Conservation (phyloP, 805 yeast species). For the Blastobotrys americana region DNA sequence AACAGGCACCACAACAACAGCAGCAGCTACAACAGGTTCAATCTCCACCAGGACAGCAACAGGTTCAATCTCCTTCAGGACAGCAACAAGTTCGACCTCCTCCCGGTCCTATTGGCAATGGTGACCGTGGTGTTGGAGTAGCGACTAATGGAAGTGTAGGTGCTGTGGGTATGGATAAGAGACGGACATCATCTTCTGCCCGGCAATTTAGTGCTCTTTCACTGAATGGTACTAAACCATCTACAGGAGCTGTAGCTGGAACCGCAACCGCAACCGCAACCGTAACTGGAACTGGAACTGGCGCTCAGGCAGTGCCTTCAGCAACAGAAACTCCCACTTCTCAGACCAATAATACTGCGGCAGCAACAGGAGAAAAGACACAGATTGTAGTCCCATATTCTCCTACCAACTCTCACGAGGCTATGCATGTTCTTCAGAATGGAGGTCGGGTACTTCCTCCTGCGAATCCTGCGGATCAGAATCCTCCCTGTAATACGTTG, state of each 20-base stretch:
- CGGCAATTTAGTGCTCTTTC: not conserved
- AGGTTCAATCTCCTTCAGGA: constrained; percentile 5
- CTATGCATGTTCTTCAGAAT: constrained; percentile 32
- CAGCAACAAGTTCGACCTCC: not conserved
- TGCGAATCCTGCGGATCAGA: constrained; percentile 97
- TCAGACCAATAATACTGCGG: not conserved
- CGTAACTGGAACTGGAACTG: not conserved
- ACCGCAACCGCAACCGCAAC: constrained; percentile 2
- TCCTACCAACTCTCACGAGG: constrained; percentile 26
- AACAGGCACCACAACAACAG: constrained; percentile 4
- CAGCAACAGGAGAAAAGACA: constrained; percentile 13
- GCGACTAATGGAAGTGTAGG: not conserved
- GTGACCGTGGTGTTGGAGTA: not conserved
- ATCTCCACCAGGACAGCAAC: constrained; percentile 6
- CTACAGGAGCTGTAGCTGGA: not conserved
- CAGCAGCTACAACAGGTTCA: constrained; percentile 4
- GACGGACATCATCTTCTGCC: not conserved
- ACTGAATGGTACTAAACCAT: not conserved
- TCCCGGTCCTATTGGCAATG: not conserved
- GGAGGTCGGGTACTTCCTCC: constrained; percentile 38
- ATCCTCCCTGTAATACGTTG: constrained; percentile 95
- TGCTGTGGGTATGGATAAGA: not conserved
- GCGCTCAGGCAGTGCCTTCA: not conserved
- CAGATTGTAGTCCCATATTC: constrained; percentile 28
- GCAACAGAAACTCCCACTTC: constrained; percentile 3